phyloP scores from a whole-genome alignment of 1,284 basidiomycete genomes.

The Rhodotorula sp. region DNA sequence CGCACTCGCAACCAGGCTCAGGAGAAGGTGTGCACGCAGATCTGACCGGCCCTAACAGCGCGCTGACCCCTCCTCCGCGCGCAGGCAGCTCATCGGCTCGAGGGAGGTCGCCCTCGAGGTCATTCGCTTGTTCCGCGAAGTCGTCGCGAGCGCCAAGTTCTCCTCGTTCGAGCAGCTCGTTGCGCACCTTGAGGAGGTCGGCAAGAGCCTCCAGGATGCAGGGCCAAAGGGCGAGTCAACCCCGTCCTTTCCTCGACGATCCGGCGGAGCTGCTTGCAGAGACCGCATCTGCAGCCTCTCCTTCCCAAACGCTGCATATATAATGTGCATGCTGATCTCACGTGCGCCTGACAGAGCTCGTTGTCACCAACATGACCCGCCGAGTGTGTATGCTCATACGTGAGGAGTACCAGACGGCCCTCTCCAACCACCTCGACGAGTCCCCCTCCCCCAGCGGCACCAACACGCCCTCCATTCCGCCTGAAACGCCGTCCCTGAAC shows the following conservation, averaged over 20 bases:
- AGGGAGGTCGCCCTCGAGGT: slow-evolving; percentile 86
- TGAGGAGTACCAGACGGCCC: slow-evolving; percentile 75
- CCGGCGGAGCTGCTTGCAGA: too few species aligned
- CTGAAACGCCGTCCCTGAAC: slow-evolving; percentile 30
- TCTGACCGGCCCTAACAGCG: neutral
- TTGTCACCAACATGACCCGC: slow-evolving; percentile 89
- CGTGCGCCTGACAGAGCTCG: slow-evolving; percentile 67
- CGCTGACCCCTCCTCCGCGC: neutral
- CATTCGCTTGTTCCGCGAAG: slow-evolving; percentile 78
- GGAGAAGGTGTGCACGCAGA: slow-evolving; percentile 23
- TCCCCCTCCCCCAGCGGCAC: slow-evolving; percentile 7
- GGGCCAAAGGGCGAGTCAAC: slow-evolving; percentile 81
- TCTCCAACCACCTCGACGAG: slow-evolving; percentile 35
- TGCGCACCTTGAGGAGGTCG: slow-evolving; percentile 75
- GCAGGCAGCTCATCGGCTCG: slow-evolving; percentile 83
- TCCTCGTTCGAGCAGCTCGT: slow-evolving; percentile 84
- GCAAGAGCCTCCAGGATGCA: slow-evolving; percentile 76
- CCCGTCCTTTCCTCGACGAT: too few species aligned
- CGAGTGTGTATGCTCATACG: slow-evolving; percentile 88
- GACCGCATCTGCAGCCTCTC: too few species aligned
- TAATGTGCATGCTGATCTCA: neutral
- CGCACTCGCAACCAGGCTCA: slow-evolving; percentile 22
- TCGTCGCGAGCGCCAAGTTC: slow-evolving; percentile 83
- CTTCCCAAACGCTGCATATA: too few species aligned
- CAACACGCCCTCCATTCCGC: slow-evolving; percentile 15